A percentile compares a stretch with the other conserved stretches of the same genome.
Conservation (phyloP, 805 yeast genomes). For the Sugiyamaella floridensis region DNA sequence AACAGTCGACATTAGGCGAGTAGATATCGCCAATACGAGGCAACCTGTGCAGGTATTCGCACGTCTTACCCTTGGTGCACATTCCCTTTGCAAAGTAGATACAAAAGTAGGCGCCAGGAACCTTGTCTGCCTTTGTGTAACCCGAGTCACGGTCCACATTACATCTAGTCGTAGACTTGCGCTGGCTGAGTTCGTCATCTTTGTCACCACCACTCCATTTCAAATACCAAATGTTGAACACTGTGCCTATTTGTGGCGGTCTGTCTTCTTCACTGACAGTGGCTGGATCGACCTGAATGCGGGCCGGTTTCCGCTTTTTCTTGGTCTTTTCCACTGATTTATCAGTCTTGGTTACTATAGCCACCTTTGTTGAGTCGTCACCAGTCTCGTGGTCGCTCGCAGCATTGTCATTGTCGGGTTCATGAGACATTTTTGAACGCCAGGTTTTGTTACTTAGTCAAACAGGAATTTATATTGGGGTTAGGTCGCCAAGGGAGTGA, state of each 20-base stretch:
- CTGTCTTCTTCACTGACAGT: constrained; percentile 47
- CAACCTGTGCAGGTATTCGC: constrained; percentile 70
- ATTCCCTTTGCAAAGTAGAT: constrained; percentile 83
- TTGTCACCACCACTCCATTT: constrained; percentile 74
- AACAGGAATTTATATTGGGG: neutral
- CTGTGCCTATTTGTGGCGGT: constrained; percentile 75
- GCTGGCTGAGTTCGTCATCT: constrained; percentile 34
- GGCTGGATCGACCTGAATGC: constrained; percentile 66
- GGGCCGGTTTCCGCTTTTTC: constrained; percentile 37
- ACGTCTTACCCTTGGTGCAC: constrained; percentile 70
- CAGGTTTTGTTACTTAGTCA: neutral
- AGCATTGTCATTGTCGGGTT: too few relatives aligned
- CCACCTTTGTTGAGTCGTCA: neutral
- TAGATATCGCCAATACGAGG: constrained; percentile 56
- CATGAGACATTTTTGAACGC: neutral
- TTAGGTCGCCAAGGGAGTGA: neutral
- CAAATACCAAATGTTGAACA: constrained; percentile 81
- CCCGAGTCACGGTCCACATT: constrained; percentile 63
- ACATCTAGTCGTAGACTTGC: constrained; percentile 52
- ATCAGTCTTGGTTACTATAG: neutral
- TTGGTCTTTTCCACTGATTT: neutral
- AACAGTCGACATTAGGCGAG: constrained; percentile 71
- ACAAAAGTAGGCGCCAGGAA: constrained; percentile 51
- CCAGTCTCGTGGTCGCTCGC: too few relatives aligned
- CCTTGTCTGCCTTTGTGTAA: constrained; percentile 58